Conservation (phyloP, 768 basidiomycete genomes). For the Macrolepiota fuliginosa region DNA sequence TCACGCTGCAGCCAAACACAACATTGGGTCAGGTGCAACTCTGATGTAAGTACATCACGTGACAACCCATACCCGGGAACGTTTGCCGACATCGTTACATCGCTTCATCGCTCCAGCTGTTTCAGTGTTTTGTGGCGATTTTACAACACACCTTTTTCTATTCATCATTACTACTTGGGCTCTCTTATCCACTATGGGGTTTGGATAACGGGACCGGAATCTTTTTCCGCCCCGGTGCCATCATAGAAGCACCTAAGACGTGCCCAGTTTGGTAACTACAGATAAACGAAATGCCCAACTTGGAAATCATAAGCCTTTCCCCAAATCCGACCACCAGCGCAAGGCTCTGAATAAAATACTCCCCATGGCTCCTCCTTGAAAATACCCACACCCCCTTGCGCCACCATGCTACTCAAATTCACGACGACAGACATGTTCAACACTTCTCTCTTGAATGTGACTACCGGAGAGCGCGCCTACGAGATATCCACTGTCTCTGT, state of each 20-base stretch:
- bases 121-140: no score
- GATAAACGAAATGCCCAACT: constrained; percentile 46
- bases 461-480: constrained; percentile 47
- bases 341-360: constrained; percentile 14
- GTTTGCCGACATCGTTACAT: no score
- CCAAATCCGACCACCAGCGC: constrained; percentile 29
- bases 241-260: background rate
- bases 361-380: constrained; percentile 4
- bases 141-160: no score
- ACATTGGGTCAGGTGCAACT: constrained; percentile 27
- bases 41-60: constrained; percentile 17
- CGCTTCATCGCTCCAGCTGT: no score
- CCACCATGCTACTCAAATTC: constrained; percentile 56
- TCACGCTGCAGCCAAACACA: constrained; percentile 26
- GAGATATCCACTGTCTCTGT: constrained; percentile 45
- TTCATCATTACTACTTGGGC: no score
- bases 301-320: constrained; percentile 40
- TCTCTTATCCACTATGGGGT: no score
- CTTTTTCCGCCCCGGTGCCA: background rate
- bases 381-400: constrained; percentile 1
- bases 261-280: background rate
- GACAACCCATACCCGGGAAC: no score
- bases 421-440: constrained; percentile 58
- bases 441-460: constrained; percentile 48
- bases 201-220: background rate